These are phyloP conservation scores for Solanum sejunctum DNA, from an alignment of 257 asterid species.

Conservation along the genomic window DNA sequence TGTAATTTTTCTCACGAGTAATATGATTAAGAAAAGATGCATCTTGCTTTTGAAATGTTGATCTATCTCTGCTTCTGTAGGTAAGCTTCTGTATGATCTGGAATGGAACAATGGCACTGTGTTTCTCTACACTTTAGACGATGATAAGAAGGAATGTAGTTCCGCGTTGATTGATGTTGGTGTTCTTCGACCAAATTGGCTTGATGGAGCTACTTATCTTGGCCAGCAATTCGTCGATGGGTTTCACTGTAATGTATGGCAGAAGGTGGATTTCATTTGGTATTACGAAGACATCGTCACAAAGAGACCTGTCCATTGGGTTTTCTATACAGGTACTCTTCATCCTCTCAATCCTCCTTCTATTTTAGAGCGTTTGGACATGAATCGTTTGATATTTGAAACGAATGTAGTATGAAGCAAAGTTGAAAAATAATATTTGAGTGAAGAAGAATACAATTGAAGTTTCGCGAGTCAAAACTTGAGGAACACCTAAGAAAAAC, in stretches of 20 bases:
- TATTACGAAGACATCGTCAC: slow-evolving; percentile 58
- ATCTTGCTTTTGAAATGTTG: no score
- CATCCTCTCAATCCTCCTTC: background rate
- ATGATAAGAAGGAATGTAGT: slow-evolving; percentile 22
- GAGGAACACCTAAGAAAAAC: background rate
- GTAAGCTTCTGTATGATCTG: slow-evolving; percentile 35
- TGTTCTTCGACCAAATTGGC: slow-evolving; percentile 59
- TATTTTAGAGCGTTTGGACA: background rate
- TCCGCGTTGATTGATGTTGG: slow-evolving; percentile 31
- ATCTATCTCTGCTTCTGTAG: slow-evolving; percentile 1
- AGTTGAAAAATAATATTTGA: background rate
- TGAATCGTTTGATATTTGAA: background rate
- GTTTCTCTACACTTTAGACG: slow-evolving; percentile 41
- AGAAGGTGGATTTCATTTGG: slow-evolving; percentile 51
- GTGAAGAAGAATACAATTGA: background rate
- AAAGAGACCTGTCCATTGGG: slow-evolving; percentile 58
- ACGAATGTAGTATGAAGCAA: background rate
- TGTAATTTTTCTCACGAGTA: no score
- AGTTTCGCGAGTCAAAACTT: background rate
- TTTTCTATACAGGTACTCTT: slow-evolving; percentile 30
- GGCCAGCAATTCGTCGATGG: slow-evolving; percentile 53
- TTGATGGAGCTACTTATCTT: slow-evolving; percentile 42
- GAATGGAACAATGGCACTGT: slow-evolving; percentile 76
- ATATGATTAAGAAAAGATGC: no score
- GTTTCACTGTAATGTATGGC: slow-evolving; percentile 62